Percentiles rank a stretch among this genome's conserved stretches.
Conservation (phyloP, 176 grass and related monocot species). For the Ananas comosus region DNA sequence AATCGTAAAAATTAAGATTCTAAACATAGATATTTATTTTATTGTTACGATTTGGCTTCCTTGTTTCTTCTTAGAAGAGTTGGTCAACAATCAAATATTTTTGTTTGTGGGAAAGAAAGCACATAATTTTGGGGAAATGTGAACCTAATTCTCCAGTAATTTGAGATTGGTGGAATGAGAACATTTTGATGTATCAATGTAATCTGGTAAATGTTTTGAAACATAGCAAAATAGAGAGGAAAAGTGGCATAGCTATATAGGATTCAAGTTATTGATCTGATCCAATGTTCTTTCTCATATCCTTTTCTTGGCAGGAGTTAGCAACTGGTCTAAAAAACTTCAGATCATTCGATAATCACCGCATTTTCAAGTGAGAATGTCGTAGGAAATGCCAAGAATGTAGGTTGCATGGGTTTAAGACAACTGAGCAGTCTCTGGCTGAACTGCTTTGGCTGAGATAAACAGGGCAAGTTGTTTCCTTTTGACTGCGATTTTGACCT, state of each 20-base stretch:
- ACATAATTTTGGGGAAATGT: not conserved
- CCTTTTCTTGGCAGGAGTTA: not conserved
- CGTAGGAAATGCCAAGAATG: not conserved
- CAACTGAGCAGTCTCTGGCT: not conserved
- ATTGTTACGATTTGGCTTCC: not conserved
- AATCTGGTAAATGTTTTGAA: not conserved
- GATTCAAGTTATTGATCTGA: not conserved
- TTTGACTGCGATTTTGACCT: not conserved
- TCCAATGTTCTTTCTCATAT: not conserved
- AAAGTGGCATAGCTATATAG: not conserved
- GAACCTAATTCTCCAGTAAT: not conserved
- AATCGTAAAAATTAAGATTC: not conserved
- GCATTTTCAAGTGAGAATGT: not conserved
- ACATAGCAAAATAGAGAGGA: not conserved
- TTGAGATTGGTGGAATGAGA: not conserved
- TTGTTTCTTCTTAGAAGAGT: not conserved
- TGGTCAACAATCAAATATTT: not conserved
- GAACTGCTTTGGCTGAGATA: not conserved
- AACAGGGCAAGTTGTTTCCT: not conserved
- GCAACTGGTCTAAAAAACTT: not conserved
- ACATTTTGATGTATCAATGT: not conserved
- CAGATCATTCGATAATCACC: not conserved
- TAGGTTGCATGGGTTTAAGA: not conserved
- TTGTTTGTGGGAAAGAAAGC: not conserved
- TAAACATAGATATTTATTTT: not conserved